Evolutionary conservation across 1,139 yeast genomes (phyloP), one percentile per base, ranked within the genome.

Genomic region (Meyerozyma athensensis): DNA sequence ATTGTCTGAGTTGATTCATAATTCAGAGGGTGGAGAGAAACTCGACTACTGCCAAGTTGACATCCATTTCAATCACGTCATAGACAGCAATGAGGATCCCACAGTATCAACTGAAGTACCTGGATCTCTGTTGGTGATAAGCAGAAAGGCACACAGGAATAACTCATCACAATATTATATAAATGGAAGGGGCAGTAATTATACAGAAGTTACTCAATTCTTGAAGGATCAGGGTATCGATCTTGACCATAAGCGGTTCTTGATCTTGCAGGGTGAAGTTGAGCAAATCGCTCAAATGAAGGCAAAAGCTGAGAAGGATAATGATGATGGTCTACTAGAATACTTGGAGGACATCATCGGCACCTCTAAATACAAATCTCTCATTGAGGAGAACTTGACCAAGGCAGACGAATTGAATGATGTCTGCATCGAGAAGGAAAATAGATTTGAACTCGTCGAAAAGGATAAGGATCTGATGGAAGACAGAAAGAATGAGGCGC

Each of bases 221-320:
- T 68, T 94, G 39, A 79, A 79, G 43, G 80, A 75, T n/a, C 80
- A 87, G 51, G 98, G 98, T 1, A 85, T 94, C 41, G 98, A 94
- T 61, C 69, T 94, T 45, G 96, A 90, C 52, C 98, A 94, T 58
- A 92, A 94, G 54, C 71, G 99, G 48, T 94, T 94, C 52, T 71
- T 94, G 48, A 94, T 94, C 54, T 68, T 94, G 33, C 99, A 94
- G 62, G 99, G 99, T 52, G 99, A 94, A 58, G 98, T 94, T 28
- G 99, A 94, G 61, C 84, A 92, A 41, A 94, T 94, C 54, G 97
- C 98, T 0, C 97, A 92, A 58, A 94, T 94, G 99, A 90, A 90
- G 54, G 86, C 98, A 7, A 92, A 92, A 54, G 97, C 97, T 0
- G 97, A 92, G 52, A 77, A 73, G 37, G 96, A 89, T 40, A 80